A percentile compares a stretch with the other conserved stretches of the same genome.
These are phyloP conservation scores for Argentina anserina DNA, from an alignment of 306 rosid species.

Conservation along the genomic window DNA sequence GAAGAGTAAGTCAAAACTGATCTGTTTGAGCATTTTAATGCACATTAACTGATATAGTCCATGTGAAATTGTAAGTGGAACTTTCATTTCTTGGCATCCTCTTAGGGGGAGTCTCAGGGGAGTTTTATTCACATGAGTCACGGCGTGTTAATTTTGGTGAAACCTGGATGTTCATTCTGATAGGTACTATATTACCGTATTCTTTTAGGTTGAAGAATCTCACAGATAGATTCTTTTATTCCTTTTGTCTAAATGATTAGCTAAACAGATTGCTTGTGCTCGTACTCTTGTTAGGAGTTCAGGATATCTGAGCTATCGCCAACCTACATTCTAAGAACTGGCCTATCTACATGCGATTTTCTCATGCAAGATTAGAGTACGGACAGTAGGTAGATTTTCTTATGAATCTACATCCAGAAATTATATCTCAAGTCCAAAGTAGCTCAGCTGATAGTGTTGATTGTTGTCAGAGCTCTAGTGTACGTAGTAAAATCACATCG, in stretches of 20 bases:
- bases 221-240: background rate
- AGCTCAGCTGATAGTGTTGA: background rate
- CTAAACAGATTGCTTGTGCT: background rate
- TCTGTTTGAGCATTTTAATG: background rate
- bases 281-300: background rate
- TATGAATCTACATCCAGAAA: background rate
- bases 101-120: background rate
- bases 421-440: background rate
- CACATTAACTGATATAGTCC: background rate
- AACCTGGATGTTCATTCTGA: background rate
- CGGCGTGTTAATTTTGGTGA: background rate
- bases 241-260: background rate
- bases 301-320: background rate
- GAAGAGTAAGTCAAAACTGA: background rate
- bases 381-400: background rate
- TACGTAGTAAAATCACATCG: background rate
- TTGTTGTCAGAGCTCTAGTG: background rate
- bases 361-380: background rate
- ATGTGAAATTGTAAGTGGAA: background rate
- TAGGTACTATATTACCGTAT: background rate
- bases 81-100: background rate
- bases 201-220: background rate
- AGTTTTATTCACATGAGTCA: background rate
- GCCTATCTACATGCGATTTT: background rate
- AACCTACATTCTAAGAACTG: background rate